phyloP scores from a whole-genome alignment of 73 alveolate species.

The Durusdinium trenchii region DNA sequence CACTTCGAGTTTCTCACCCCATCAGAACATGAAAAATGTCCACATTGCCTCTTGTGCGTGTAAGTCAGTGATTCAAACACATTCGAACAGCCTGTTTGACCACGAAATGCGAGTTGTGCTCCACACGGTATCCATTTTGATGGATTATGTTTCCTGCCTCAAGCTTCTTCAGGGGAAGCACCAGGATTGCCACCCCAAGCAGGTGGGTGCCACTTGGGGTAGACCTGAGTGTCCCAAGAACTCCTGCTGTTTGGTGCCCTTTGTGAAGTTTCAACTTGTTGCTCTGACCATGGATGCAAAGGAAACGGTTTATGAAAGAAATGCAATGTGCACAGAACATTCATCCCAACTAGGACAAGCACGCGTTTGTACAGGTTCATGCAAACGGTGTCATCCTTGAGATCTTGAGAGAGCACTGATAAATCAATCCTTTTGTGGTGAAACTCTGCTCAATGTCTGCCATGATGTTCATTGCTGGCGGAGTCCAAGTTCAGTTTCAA shows the following conservation, averaged over 20 bases:
- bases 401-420: neutral
- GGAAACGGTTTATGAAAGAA: neutral
- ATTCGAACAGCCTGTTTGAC: neutral
- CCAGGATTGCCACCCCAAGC: constrained; percentile 97
- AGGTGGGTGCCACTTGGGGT: constrained; percentile 98
- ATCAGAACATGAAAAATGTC: no score
- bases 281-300: neutral
- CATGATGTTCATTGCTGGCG: neutral
- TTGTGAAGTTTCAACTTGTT: neutral
- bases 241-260: neutral
- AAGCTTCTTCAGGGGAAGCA: constrained; percentile 84
- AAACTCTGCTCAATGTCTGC: neutral
- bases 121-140: neutral
- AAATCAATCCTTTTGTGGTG: neutral
- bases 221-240: constrained; percentile 70
- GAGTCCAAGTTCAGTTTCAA: no score
- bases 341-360: neutral
- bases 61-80: no score
- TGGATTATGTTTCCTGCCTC: neutral
- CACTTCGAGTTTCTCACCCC: no score
- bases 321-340: neutral
- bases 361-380: constrained; percentile 98
- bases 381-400: constrained; percentile 99
- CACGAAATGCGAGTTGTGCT: neutral
- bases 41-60: no score